A percentile compares a stretch with the other conserved stretches of the same genome.
These are phyloP conservation scores for Phialemonium atrogriseum DNA, from an alignment of 2,329 filamentous ascomycete species.

Conservation along the genomic window DNA sequence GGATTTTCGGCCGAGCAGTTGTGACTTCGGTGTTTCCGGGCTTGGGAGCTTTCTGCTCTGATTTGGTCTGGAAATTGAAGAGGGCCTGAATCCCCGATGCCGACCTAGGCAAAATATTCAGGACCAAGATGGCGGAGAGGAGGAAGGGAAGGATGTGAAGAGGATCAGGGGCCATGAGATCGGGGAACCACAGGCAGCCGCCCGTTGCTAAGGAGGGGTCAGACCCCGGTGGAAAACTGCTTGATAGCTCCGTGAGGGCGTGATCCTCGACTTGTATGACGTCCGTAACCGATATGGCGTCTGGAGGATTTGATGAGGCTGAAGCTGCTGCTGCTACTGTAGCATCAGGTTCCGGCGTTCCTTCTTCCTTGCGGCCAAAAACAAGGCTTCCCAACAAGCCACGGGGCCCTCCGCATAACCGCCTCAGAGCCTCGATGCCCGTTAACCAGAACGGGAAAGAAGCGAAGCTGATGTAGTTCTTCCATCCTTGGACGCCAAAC, in stretches of 20 bases:
- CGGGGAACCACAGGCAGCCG: constrained; percentile 47
- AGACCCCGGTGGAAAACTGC: background rate
- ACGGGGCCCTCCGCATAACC: constrained; percentile 32
- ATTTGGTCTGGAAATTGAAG: constrained; percentile 11
- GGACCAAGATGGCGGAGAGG: constrained; percentile 25
- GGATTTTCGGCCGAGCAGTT: constrained; percentile 1
- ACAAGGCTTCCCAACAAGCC: constrained; percentile 26
- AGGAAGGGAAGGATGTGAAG: constrained; percentile 36
- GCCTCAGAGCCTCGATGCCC: constrained; percentile 40
- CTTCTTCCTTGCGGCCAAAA: constrained; percentile 9
- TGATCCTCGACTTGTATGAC: constrained; percentile 11
- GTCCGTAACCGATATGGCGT: constrained; percentile 12
- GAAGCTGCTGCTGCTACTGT: constrained; percentile 1
- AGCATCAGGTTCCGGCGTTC: background rate
- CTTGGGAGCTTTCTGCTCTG: background rate
- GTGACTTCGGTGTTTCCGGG: background rate
- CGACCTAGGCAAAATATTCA: constrained; percentile 24
- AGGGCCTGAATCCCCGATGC: constrained; percentile 13
- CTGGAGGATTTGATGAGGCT: constrained; percentile 6
- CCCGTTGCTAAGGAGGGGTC: constrained; percentile 33
- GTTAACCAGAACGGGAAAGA: constrained; percentile 40
- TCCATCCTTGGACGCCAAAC: constrained; percentile 40
- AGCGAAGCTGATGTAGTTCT: constrained; percentile 28
- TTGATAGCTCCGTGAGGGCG: too few relatives aligned
- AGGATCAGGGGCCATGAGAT: constrained; percentile 44